These are phyloP conservation scores for Irpex sp. DNA, from an alignment of 1,284 basidiomycete genomes.

Conservation along the genomic window DNA sequence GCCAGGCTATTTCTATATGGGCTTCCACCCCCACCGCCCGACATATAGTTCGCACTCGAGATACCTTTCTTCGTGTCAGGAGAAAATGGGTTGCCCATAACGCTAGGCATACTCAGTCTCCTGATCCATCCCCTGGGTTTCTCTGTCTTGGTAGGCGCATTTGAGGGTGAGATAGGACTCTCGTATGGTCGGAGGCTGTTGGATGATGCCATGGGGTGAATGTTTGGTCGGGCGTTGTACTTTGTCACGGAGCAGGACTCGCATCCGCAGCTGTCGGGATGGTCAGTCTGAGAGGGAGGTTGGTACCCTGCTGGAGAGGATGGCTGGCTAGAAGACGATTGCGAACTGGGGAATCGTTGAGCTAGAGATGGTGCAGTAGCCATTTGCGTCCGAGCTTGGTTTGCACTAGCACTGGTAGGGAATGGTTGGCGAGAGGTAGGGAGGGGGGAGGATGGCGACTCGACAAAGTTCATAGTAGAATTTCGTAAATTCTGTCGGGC, in stretches of 20 bases:
- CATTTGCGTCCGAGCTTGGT: slow-evolving; percentile 31
- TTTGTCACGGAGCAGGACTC: slow-evolving; percentile 52
- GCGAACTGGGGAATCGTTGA: slow-evolving; percentile 15
- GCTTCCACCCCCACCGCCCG: neutral
- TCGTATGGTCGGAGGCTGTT: slow-evolving; percentile 39
- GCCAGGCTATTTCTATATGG: slow-evolving; percentile 24
- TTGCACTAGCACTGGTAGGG: slow-evolving; percentile 27
- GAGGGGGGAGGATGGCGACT: slow-evolving; percentile 9
- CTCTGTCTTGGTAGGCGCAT: slow-evolving; percentile 33
- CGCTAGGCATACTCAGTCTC: slow-evolving; percentile 67
- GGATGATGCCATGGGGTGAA: slow-evolving; percentile 27
- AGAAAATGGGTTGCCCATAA: slow-evolving; percentile 48
- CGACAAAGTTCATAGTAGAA: neutral
- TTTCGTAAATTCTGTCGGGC: neutral
- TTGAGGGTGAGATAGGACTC: slow-evolving; percentile 32
- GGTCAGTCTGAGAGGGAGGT: slow-evolving; percentile 27
- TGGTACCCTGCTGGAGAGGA: slow-evolving; percentile 24
- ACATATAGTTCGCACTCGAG: slow-evolving; percentile 17
- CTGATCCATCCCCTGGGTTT: slow-evolving; percentile 73
- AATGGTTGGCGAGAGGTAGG: slow-evolving; percentile 32
- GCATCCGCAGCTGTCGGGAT: slow-evolving; percentile 62
- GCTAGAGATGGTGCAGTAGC: slow-evolving; percentile 30
- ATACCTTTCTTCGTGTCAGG: slow-evolving; percentile 31
- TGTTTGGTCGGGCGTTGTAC: slow-evolving; percentile 30
- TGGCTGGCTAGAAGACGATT: slow-evolving; percentile 17